phyloP scores from a whole-genome alignment of 2,329 filamentous ascomycete species.

The Seiridium unicorne region DNA sequence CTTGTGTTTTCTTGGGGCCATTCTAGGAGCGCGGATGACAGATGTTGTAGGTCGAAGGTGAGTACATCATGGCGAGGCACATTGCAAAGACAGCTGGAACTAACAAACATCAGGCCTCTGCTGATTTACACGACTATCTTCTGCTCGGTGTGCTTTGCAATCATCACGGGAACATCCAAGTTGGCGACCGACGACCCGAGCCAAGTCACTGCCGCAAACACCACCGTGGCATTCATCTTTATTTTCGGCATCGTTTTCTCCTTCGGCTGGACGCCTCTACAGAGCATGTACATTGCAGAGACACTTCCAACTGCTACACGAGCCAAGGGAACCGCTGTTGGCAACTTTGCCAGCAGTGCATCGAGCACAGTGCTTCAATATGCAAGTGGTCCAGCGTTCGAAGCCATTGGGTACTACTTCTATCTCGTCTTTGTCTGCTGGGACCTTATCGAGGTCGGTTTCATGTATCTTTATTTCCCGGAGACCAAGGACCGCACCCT shows the following conservation, averaged over 20 bases:
- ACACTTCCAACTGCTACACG: constrained; percentile 42
- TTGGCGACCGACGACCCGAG: constrained; percentile 33
- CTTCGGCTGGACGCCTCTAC: constrained; percentile 49
- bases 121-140: constrained; percentile 45
- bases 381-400: constrained; percentile 39
- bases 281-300: constrained; percentile 49
- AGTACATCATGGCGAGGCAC: neutral
- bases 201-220: constrained; percentile 36
- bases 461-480: constrained; percentile 33
- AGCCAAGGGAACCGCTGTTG: constrained; percentile 42
- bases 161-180: constrained; percentile 48
- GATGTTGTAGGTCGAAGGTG: constrained; percentile 51
- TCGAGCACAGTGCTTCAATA: constrained; percentile 42
- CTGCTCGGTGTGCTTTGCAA: constrained; percentile 44
- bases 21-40: constrained; percentile 54
- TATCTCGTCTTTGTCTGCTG: constrained; percentile 35
- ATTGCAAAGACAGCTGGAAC: neutral
- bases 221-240: constrained; percentile 50
- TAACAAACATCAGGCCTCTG: constrained; percentile 38
- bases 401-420: constrained; percentile 34
- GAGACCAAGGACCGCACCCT: constrained; percentile 31
- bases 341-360: constrained; percentile 37
- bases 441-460: constrained; percentile 30
- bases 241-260: constrained; percentile 52
- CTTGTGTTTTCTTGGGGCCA: constrained; percentile 47